phyloP scores from a whole-genome alignment of 2,329 filamentous ascomycete genomes.

The Thelonectria blattea region DNA sequence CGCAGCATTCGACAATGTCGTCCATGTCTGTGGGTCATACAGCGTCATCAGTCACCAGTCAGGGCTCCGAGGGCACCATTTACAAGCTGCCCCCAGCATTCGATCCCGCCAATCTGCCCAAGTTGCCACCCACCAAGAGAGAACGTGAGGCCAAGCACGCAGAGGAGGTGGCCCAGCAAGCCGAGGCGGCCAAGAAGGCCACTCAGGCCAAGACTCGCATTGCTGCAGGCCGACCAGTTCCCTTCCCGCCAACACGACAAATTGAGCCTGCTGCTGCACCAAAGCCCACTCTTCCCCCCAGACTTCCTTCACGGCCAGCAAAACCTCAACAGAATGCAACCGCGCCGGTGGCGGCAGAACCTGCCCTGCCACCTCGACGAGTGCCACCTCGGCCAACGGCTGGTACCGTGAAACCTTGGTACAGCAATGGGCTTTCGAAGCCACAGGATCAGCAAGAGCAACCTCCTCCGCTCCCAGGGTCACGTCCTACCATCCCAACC shows the following conservation, averaged over 20 bases:
- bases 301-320: constrained; percentile 57
- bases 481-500: constrained; percentile 27
- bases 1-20: constrained; percentile 60
- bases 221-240: constrained; percentile 23
- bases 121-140: constrained; percentile 60
- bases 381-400: constrained; percentile 25
- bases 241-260: constrained; percentile 26
- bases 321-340: constrained; percentile 34
- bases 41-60: constrained; percentile 55
- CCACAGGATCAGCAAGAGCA: constrained; percentile 15
- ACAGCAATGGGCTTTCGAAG: constrained; percentile 26
- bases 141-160: constrained; percentile 55
- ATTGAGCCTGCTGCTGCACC: constrained; percentile 27
- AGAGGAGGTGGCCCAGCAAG: constrained; percentile 35
- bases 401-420: constrained; percentile 22
- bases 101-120: constrained; percentile 62
- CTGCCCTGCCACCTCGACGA: constrained; percentile 22
- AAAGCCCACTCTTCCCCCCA: constrained; percentile 55
- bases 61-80: constrained; percentile 49
- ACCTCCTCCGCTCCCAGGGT: constrained; percentile 22
- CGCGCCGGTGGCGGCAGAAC: constrained; percentile 18
- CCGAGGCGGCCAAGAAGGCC: constrained; percentile 35
- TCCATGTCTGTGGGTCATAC: constrained; percentile 55
- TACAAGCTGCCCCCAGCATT: constrained; percentile 63
- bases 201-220: constrained; percentile 23